These are phyloP conservation scores for Dryas drummondii DNA, from an alignment of 306 rosid species.

Conservation along the genomic window DNA sequence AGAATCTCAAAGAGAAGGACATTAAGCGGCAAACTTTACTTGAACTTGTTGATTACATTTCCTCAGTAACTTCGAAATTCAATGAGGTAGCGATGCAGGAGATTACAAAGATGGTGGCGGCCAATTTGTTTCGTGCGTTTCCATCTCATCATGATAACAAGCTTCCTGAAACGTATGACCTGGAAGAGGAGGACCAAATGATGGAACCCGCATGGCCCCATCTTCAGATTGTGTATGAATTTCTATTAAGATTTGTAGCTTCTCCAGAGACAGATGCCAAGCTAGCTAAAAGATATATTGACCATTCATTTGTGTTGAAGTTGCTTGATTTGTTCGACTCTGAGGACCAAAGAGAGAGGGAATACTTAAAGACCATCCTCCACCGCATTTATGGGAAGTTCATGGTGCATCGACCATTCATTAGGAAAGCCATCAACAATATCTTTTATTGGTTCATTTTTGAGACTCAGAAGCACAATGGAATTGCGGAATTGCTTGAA, in stretches of 20 bases:
- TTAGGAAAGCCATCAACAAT: constrained; percentile 61
- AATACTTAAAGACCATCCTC: constrained; percentile 59
- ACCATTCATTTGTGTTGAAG: constrained; percentile 56
- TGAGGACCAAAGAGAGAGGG: constrained; percentile 72
- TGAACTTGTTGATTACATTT: constrained; percentile 60
- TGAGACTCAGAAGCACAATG: constrained; percentile 63
- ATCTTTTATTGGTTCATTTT: constrained; percentile 60
- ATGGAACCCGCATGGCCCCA: constrained; percentile 72
- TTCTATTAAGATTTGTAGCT: constrained; percentile 55
- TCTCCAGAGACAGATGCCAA: constrained; percentile 63
- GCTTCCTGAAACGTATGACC: constrained; percentile 42
- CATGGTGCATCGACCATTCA: constrained; percentile 67
- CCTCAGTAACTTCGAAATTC: constrained; percentile 45
- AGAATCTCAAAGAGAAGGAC: constrained; percentile 51
- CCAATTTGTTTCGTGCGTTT: constrained; percentile 53
- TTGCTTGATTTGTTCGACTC: constrained; percentile 65
- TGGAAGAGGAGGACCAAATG: constrained; percentile 56
- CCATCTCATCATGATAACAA: constrained; percentile 43
- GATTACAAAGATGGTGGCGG: constrained; percentile 52
- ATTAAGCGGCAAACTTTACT: constrained; percentile 52
- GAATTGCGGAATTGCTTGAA: constrained; percentile 62
- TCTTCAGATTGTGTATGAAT: constrained; percentile 56
- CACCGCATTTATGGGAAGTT: constrained; percentile 65
- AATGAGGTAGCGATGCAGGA: constrained; percentile 51
- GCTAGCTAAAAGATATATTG: constrained; percentile 56